Conservation (phyloP, 179 eudicot species). For the Pouteria campechiana region DNA sequence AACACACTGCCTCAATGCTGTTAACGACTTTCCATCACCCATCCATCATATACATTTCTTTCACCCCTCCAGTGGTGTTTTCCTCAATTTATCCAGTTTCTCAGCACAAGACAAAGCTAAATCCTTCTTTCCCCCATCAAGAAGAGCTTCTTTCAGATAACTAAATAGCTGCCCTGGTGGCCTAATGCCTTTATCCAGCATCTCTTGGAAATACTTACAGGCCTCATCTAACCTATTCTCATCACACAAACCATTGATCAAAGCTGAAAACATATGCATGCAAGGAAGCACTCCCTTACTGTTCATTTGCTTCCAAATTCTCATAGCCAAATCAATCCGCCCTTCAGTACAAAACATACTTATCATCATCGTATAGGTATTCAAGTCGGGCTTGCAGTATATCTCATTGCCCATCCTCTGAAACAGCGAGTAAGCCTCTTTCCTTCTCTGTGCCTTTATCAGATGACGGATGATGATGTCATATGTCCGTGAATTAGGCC, state of each 20-base stretch:
- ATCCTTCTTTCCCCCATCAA: slow-evolving; percentile 58
- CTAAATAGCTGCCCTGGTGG: slow-evolving; percentile 60
- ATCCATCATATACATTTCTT: too few species aligned
- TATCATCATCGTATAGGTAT: slow-evolving; percentile 60
- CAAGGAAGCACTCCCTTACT: slow-evolving; percentile 60
- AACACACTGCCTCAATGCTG: too few species aligned
- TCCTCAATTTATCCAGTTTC: slow-evolving; percentile 49
- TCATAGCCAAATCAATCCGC: slow-evolving; percentile 39
- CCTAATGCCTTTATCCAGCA: slow-evolving; percentile 73
- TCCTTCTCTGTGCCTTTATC: slow-evolving; percentile 30
- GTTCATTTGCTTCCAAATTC: slow-evolving; percentile 73
- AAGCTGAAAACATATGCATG: slow-evolving; percentile 60
- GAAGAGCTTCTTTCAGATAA: slow-evolving; percentile 44
- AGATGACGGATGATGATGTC: slow-evolving; percentile 74
- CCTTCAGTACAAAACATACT: slow-evolving; percentile 71
- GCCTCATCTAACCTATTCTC: slow-evolving; percentile 60
- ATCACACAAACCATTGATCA: slow-evolving; percentile 48
- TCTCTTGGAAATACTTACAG: slow-evolving; percentile 50
- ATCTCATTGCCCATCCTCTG: slow-evolving; percentile 30
- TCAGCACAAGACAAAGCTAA: slow-evolving; percentile 19
- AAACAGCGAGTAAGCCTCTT: slow-evolving; percentile 58
- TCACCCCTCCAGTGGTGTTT: slow-evolving; percentile 25
- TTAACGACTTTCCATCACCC: too few species aligned
- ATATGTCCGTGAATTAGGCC: slow-evolving; percentile 64
- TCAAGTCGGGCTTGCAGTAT: slow-evolving; percentile 50